Base-by-base conservation (phyloP, 108 stramenopile genomes). In the Skeletonema grethae region DNA sequence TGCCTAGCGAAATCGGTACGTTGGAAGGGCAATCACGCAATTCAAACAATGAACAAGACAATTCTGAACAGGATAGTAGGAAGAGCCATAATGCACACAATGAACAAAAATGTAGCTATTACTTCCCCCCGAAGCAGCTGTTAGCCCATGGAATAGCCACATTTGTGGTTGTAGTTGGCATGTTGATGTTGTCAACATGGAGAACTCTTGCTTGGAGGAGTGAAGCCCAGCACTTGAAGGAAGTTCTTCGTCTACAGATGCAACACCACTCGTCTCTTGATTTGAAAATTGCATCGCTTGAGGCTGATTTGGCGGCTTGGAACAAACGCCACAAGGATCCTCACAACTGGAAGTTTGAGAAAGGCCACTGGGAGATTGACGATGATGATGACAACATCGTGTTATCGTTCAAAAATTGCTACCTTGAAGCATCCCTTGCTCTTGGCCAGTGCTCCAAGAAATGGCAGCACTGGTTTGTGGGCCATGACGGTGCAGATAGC, bases 331-430 rank as follows among this genome's bases (percentile, higher is more conserved):
- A 60, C 16, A 16, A 31, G 32, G 59, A 60, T 35, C 59, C 32
- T 16, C 32, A 35, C 24, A 60, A 16, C 16, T 34, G 59, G 59
- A 60, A 60, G 59, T 31, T 61, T 61, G 31, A 61, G 5, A 34
- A 34, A 4, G 59, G 34, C n/a, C 59, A 61, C 10, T 35, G 45
- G 63, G 36, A 18, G 9, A 41, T 45, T 20, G 39, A 64, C 12
- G 63, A 64, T 4, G 38, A 39, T 12, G 28, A 53, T 22, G 50
- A 53, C 8, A 53, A 53, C 9, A 53, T 24, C 50, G 18, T 64
- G 15, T 18, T 69, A 39, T 69, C 68, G 31, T 41, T 60, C 57
- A 69, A 69, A 58, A 69, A 58, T 35, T 69, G 68, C 68, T 69
- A 69, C 58, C 28, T 69, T 24, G 68, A 69, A 59, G 68, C 68